Conservation (phyloP, 306 rosid species). For the Nissolia schottii region DNA sequence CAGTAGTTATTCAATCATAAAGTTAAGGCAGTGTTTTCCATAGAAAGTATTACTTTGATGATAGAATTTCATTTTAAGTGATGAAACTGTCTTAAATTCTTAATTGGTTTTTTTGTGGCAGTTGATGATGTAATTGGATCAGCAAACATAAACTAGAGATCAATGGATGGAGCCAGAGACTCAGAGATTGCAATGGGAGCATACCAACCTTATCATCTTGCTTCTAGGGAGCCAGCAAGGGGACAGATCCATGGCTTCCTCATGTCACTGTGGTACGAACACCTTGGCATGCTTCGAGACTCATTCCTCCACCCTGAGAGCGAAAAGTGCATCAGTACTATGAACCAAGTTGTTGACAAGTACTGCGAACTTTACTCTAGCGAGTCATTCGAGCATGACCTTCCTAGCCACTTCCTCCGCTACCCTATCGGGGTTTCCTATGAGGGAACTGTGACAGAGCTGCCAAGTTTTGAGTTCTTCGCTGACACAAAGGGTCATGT, state of each 20-base stretch:
- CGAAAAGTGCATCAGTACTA: conserved; percentile 38
- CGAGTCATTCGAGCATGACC: conserved; percentile 45
- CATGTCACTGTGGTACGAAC: conserved; percentile 61
- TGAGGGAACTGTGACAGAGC: conserved; percentile 45
- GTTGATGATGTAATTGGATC: conserved; percentile 71
- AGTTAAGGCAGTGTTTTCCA: too few relatives aligned
- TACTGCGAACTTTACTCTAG: conserved; percentile 58
- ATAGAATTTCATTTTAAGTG: too few relatives aligned
- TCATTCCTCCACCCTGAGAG: conserved; percentile 44
- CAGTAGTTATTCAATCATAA: too few relatives aligned
- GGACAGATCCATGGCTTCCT: conserved; percentile 65
- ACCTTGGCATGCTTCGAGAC: conserved; percentile 52
- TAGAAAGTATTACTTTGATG: too few relatives aligned
- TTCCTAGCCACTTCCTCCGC: conserved; percentile 62
- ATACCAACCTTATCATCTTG: conserved; percentile 52
- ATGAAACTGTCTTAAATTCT: too few relatives aligned
- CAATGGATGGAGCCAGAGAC: conserved; percentile 75
- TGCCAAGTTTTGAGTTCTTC: conserved; percentile 52
- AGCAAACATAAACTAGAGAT: conserved; percentile 70
- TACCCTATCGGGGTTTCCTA: conserved; percentile 46
- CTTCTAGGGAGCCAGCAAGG: conserved; percentile 42
- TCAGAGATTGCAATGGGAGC: conserved; percentile 70
- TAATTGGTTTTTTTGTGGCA: conserved; percentile 18
- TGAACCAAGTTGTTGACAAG: conserved; percentile 52
- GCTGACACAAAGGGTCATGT: conserved; percentile 64